phyloP scores from a whole-genome alignment of 2,329 filamentous ascomycete species.

The Aspergillus proliferans region DNA sequence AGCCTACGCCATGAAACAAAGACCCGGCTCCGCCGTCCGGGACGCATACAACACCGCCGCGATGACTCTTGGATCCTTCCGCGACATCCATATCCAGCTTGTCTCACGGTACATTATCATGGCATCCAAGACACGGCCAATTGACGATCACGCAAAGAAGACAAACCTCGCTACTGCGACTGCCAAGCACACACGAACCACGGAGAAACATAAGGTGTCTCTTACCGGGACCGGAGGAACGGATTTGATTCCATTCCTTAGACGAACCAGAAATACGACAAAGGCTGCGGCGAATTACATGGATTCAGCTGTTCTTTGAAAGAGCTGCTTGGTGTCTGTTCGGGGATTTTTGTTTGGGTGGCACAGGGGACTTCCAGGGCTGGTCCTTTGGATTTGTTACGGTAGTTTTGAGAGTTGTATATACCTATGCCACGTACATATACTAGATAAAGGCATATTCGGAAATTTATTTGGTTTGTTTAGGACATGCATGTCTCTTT shows the following conservation, averaged over 20 bases:
- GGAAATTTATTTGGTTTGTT: too few relatives aligned
- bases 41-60: slow-evolving; percentile 44
- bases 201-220: slow-evolving; percentile 27
- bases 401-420: too few relatives aligned
- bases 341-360: too few relatives aligned
- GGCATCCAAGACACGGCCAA: slow-evolving; percentile 23
- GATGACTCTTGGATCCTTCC: slow-evolving; percentile 40
- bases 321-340: too few relatives aligned
- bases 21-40: slow-evolving; percentile 29
- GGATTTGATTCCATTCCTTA: slow-evolving; percentile 48
- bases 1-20: slow-evolving; percentile 34
- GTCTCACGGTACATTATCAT: slow-evolving; percentile 50
- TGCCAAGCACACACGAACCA: slow-evolving; percentile 28
- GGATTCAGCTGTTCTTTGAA: slow-evolving; percentile 5
- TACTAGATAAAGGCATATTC: too few relatives aligned
- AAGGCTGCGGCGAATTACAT: slow-evolving; percentile 32
- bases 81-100: slow-evolving; percentile 48
- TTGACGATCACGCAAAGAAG: slow-evolving; percentile 11
- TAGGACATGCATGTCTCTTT: too few relatives aligned
- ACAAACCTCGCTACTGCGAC: slow-evolving; percentile 43
- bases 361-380: too few relatives aligned
- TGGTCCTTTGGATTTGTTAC: too few relatives aligned
- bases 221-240: slow-evolving; percentile 49
- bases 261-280: slow-evolving; percentile 48
- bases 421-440: too few relatives aligned